Base-by-base conservation (phyloP, 2,329 filamentous ascomycete species). In the Beauveria sp. region DNA sequence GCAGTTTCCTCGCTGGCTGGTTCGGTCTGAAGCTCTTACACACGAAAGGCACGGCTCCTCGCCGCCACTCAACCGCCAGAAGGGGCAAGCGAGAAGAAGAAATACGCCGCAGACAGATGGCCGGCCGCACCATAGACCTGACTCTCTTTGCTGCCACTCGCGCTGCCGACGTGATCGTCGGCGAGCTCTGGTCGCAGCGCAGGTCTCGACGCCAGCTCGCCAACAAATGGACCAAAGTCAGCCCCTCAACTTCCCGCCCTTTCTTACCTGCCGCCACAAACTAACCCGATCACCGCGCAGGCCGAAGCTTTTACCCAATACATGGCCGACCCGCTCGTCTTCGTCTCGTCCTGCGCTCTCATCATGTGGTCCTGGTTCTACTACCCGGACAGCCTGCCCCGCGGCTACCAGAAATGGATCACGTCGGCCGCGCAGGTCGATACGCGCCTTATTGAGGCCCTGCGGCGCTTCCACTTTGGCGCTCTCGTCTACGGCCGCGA, bases 311-410 rank as follows among this genome's bases (percentile, higher is more conserved):
- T 73, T 45, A 64, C 77, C 26, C 75, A 76, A 40, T 69, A 65
- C 6, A 67, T 75, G 46, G 68, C 84, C n/a, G 88, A 93, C 69
- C 83, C 89, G 4, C 75, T 83, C 6, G 75, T 93, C 20, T 96
- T 96, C 72, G 85, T 88, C 50, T 73, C 81, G 40, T 92, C 89
- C 22, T 86, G 84, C 45, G 88, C 87, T 24, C 76, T 90, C 43
- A 87, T 96, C 66, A 96, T 96, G 91, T 93, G 90, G 88, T 83
- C 90, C 20, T 96, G 90, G 89, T 88, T 96, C 71, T 96, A 93
- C 75, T 73, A 79, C 10, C 90, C 91, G 0, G 79, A 84, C 42
- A 81, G 84, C 22, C 80, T 96, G 1, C 91, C 91, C 2, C 80
- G 77, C 31, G 81, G 87, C 46, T 96, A 96, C 76, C 88, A 86